Base-by-base conservation (phyloP, 1,284 basidiomycete genomes). In the Gymnopus androsaceus region DNA sequence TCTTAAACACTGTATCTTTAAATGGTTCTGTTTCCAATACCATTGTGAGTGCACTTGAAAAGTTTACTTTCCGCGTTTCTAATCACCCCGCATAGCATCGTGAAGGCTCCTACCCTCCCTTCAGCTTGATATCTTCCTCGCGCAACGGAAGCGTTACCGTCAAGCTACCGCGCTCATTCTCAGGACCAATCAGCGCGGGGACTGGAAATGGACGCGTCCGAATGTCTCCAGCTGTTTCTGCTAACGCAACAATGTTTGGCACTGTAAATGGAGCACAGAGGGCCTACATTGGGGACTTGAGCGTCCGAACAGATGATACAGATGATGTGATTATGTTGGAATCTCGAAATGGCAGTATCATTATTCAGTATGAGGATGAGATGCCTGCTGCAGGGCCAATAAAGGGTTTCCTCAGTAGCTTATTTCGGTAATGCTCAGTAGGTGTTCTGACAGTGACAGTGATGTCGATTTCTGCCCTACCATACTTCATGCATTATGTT, bases 21-120 rank as follows among this genome's bases (percentile, higher is more conserved):
- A 69, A 76, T 67, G 67, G 79, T 37, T 63, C 67, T 0, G 65
- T 68, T 49, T 63, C 59, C 23, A 63, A 62, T 12, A 63, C 63
- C 54, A 63, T 71, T 41, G 67, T 69, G 55, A 19, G 66, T 62
- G 25, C 17, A 23, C 21, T 14, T 50, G 12, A 1, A 17, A 14
- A 11, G 8, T 21, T 21, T 21, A 11, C 9, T 21, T 21, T 8
- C 19, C 8, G 38, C 19, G 4, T 38, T 12, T 9, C 23, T n/a
- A 9, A n/a, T 28, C 15, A 28, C 15, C 25, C 28, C 36, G 0
- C 36, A 5, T 19, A 50, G 54, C 30, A 28, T 17, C 41, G 69
- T 63, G 61, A 63, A 40, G 66, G 64, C 2, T 53, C 54, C 8
- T 56, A 64, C 8, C 65, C 63, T 21, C 54, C 67, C 2, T 67